Base-by-base conservation (phyloP, 768 basidiomycete genomes). In the Pleurotus sapidus region DNA sequence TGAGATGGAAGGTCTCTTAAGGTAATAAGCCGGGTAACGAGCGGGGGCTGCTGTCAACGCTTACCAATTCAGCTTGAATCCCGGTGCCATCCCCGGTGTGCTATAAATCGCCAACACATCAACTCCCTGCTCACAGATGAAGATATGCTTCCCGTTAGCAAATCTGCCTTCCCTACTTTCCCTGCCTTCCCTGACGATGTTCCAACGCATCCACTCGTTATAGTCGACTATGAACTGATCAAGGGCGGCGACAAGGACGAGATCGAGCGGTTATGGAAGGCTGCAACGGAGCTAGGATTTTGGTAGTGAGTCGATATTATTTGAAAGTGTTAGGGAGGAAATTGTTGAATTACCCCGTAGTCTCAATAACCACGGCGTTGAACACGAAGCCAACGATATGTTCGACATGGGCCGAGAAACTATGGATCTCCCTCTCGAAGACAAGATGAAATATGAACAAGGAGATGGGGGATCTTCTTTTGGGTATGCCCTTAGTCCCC, bases 371-470 rank as follows among this genome's bases (percentile, higher is more conserved):
- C 82, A 86, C 60, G 84, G 79, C 2, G 76, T 73, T 3, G 77
- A 81, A 42, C 69, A 76, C 2, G 71, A 80, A 53, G 80, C 72
- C 7, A 63, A 78, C 27, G 69, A 65, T 0, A 84, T 87, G 81
- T 86, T 86, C 58, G 75, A 77, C 1, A 74, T 84, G 66, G 83
- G 82, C 5, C 75, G 73, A 8, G 81, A 80, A 56, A 80, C 81
- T 0, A 81, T 87, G 71, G 69, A 65, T 1, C 69, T 87, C 1
- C 80, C 82, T 0, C 58, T 81, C 48, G 79, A 79, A n/a, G 84
- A 87, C 64, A 83, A 85, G 63, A 71, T 84, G 72, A 77, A 76
- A 42, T 85, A 70, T 59, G 83, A 84, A 60, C 82, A 84, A 63
- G 85, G 83, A 12, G 77, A 83, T 57, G 70, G 67, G 0, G 79